These are phyloP conservation scores for Wallacemonas sp. DNA, from an alignment of 208 protist genomes.

Conservation along the genomic window DNA sequence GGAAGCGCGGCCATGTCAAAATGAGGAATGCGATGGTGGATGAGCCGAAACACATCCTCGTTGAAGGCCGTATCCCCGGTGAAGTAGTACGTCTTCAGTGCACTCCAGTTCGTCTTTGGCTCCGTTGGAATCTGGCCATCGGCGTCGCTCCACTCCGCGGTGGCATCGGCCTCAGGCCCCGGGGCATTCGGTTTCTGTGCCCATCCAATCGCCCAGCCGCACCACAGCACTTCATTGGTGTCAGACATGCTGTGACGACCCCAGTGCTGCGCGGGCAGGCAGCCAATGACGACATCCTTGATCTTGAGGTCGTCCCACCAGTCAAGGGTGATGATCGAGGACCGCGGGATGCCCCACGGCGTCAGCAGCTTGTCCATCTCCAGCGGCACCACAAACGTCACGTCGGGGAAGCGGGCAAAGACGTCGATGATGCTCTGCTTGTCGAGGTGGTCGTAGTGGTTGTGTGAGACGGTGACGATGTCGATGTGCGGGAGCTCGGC, in stretches of 20 bases:
- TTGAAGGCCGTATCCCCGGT: slow-evolving; percentile 59
- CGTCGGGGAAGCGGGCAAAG: slow-evolving; percentile 33
- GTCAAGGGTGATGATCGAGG: slow-evolving; percentile 43
- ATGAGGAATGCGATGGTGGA: slow-evolving; percentile 39
- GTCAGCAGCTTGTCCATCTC: slow-evolving; percentile 44
- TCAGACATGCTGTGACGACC: slow-evolving; percentile 38
- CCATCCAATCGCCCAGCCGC: slow-evolving; percentile 67
- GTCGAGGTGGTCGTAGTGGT: slow-evolving; percentile 92
- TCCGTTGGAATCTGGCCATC: neutral
- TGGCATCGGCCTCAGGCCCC: slow-evolving; percentile 28
- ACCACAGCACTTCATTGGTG: slow-evolving; percentile 66
- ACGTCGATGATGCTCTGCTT: slow-evolving; percentile 34
- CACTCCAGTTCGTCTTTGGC: slow-evolving; percentile 25
- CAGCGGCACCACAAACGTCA: slow-evolving; percentile 59
- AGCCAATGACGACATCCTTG: slow-evolving; percentile 40
- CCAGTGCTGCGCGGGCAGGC: slow-evolving; percentile 74
- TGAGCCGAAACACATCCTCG: slow-evolving; percentile 42
- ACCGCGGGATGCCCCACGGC: slow-evolving; percentile 35
- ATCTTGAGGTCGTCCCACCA: slow-evolving; percentile 53
- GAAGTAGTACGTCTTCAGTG: slow-evolving; percentile 61
- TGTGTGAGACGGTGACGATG: slow-evolving; percentile 81
- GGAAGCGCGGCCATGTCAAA: slow-evolving; percentile 77
- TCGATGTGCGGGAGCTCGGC: slow-evolving; percentile 70
- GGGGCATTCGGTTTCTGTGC: neutral
- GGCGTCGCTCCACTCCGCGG: slow-evolving; percentile 20